A percentile compares a stretch with the other conserved stretches of the same genome.
Conservation (phyloP, 2,329 filamentous ascomycete genomes). For the Incumbomyces delicatus region DNA sequence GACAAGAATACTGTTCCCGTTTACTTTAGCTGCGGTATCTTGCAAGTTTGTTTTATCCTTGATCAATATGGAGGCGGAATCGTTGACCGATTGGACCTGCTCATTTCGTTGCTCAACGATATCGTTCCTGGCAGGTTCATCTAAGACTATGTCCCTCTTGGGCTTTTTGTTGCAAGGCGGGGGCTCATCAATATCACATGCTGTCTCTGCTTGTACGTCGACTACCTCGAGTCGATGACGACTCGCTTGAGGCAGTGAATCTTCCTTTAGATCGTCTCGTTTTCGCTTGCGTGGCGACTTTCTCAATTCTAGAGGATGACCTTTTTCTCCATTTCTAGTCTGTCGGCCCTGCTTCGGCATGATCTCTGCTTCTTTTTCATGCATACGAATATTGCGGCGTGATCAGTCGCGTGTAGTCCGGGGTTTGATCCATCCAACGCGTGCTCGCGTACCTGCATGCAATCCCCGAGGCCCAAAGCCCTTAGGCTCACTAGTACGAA, state of each 20-base stretch:
- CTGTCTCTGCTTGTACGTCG: not conserved
- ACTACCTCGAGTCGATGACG: not conserved
- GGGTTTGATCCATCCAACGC: too few relatives aligned
- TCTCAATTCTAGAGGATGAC: not conserved
- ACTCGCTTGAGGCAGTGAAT: slow-evolving; percentile 3
- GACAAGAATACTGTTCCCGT: not conserved
- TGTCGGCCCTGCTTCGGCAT: too few relatives aligned
- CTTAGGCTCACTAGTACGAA: too few relatives aligned
- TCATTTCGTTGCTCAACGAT: not conserved
- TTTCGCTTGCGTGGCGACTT: slow-evolving; percentile 2
- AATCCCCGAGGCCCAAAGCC: too few relatives aligned
- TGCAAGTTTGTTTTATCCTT: not conserved
- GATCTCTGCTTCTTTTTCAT: too few relatives aligned
- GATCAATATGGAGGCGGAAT: not conserved
- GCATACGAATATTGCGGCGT: too few relatives aligned
- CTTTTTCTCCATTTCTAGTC: too few relatives aligned
- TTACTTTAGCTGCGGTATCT: not conserved
- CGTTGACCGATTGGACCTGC: not conserved
- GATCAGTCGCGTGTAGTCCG: too few relatives aligned
- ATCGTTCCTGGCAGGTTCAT: slow-evolving; percentile 2
- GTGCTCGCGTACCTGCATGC: too few relatives aligned
- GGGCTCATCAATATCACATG: not conserved
- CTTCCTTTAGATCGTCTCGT: not conserved
- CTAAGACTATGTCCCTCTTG: slow-evolving; percentile 42
- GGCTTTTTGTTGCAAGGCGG: slow-evolving; percentile 35